These are phyloP conservation scores for Atkinsonella texensis DNA, from an alignment of 2,329 filamentous ascomycete genomes.

Conservation along the genomic window DNA sequence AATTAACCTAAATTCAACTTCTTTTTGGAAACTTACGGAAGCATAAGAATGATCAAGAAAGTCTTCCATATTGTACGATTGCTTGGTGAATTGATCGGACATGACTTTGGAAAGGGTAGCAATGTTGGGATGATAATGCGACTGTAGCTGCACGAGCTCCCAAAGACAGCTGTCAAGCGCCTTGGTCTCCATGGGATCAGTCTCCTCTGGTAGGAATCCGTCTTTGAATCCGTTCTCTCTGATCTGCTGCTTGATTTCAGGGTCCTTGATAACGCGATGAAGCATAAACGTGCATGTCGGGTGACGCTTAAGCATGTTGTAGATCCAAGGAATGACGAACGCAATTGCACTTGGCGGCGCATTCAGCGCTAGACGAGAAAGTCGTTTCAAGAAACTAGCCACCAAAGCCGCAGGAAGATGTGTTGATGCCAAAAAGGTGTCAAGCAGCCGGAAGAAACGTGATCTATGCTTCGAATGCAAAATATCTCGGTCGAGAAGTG, in stretches of 20 bases:
- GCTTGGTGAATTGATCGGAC: conserved; percentile 94
- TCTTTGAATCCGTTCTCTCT: conserved; percentile 53
- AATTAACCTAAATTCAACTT: background rate
- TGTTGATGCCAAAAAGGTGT: conserved; percentile 80
- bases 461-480: conserved; percentile 92
- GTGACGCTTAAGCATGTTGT: conserved; percentile 86
- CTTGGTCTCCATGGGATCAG: conserved; percentile 70
- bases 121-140: conserved; percentile 94
- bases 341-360: conserved; percentile 86
- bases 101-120: conserved; percentile 89
- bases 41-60: conserved; percentile 91
- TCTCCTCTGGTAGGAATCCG: conserved; percentile 63
- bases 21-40: conserved; percentile 43
- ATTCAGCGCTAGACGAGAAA: conserved; percentile 72
- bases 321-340: conserved; percentile 80
- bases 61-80: conserved; percentile 89
- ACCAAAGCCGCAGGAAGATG: conserved; percentile 86
- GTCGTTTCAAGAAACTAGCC: conserved; percentile 91
- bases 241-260: conserved; percentile 44
- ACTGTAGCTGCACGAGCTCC: conserved; percentile 85
- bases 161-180: conserved; percentile 91
- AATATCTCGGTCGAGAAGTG: conserved; percentile 71
- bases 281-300: conserved; percentile 93
- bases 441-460: conserved; percentile 81
- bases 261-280: conserved; percentile 57